Evolutionary conservation across 768 basidiomycete genomes (phyloP), one percentile per base, ranked within the genome.

Genomic region (Mycena kentingensis): DNA sequence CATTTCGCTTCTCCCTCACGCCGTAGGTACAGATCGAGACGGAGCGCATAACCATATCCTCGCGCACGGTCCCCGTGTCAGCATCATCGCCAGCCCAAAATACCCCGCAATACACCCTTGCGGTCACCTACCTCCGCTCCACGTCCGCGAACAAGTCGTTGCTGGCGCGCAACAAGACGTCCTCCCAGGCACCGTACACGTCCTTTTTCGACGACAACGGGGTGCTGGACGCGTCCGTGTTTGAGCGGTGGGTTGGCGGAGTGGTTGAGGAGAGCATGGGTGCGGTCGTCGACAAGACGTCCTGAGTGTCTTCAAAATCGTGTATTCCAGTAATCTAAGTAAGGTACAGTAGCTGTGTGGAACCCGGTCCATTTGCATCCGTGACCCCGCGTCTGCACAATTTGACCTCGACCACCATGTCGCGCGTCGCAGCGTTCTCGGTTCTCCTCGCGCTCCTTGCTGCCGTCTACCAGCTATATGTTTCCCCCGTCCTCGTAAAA

Each of bases 111-210:
- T 94, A 93, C 69, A 69, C 77, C 15, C 73, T 96, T 57, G 74
- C 78, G 36, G 70, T 89, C 43, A 74, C 78, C 42, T 94, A 90
- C 67, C 76, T 88, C 27, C 87, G 88, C 54, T 89, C 91, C 25
- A 83, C 91, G 3, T 89, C 86, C 43, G 84, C 84, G 31, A 94
- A 94, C 47, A 96, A 96, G 74, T 85, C 87, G 4, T 77, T 95
- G 11, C 80, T 97, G 6, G 82, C 82, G 48, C 84, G 85, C 61
- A 83, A 85, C 11, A 82, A 82, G 51, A 77, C 82, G 15, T 76
- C 77, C 41, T 80, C 79, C 7, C 74, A 76, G 15, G 77, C 78
- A 36, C 73, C 76, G 18, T 89, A 87, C 68, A 83, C 83, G 27
- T 76, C 77, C 13, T 91, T 96, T 69, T 93, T 96, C 63, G 90